Evolutionary conservation across 2,329 filamentous ascomycete species (phyloP).

Genomic region (Arthrinium puccinioides): DNA sequence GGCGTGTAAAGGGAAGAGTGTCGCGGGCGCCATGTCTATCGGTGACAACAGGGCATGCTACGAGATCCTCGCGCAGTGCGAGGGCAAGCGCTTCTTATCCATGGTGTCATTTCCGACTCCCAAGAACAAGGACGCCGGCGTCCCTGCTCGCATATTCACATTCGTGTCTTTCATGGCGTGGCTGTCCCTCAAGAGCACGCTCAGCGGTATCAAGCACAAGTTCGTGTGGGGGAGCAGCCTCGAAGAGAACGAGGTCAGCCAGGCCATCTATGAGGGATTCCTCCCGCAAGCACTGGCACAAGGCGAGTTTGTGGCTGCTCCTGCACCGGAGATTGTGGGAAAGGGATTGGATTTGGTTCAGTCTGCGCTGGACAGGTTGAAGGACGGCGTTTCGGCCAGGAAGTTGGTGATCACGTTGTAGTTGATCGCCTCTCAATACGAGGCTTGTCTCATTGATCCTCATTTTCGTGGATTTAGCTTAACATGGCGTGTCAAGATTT

Average conservation of each 20-base stretch:
- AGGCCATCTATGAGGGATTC: slow-evolving; percentile 15
- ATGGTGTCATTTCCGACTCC: background rate
- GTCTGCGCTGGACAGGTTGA: slow-evolving; percentile 6
- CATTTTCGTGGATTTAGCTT: too few relatives aligned
- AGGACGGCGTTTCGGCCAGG: slow-evolving; percentile 5
- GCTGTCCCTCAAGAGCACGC: slow-evolving; percentile 1
- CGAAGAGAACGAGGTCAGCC: slow-evolving; percentile 15
- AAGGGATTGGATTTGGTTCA: slow-evolving; percentile 8
- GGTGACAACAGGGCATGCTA: slow-evolving; percentile 10
- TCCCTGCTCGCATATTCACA: slow-evolving; percentile 8
- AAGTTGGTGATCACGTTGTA: slow-evolving; percentile 7
- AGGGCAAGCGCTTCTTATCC: background rate
- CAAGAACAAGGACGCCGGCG: slow-evolving; percentile 9
- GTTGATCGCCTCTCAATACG: background rate
- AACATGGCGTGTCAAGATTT: too few relatives aligned
- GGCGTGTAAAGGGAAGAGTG: slow-evolving; percentile 11
- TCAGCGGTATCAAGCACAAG: slow-evolving; percentile 9
- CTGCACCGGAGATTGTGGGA: slow-evolving; percentile 16
- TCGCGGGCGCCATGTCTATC: slow-evolving; percentile 14
- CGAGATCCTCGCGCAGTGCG: slow-evolving; percentile 6
- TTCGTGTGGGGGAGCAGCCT: slow-evolving; percentile 13
- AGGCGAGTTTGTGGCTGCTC: slow-evolving; percentile 15
- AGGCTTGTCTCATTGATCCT: too few relatives aligned
- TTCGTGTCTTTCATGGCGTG: slow-evolving; percentile 5
- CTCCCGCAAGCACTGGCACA: slow-evolving; percentile 17